A percentile compares a stretch with the other conserved stretches of the same genome.
Conservation (phyloP, 352 stramenopile genomes). For the Phytophthora kernoviae region DNA sequence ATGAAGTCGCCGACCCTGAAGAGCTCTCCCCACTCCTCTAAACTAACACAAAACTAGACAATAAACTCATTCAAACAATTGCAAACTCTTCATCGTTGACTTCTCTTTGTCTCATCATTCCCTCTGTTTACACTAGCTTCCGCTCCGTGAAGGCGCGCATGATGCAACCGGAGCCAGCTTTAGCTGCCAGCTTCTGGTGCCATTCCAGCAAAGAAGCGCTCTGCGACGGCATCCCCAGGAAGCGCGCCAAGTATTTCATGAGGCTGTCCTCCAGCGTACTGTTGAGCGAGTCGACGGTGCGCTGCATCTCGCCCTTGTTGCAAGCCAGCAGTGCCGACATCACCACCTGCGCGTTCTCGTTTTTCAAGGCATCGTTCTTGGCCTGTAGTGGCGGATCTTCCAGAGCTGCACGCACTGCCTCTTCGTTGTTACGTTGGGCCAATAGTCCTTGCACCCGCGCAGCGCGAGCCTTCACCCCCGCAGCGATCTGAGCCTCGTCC, state of each 20-base stretch:
- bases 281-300: constrained; percentile 73
- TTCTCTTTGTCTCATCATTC: not conserved
- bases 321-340: constrained; percentile 75
- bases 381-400: constrained; percentile 73
- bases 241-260: constrained; percentile 91
- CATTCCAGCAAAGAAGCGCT: constrained; percentile 87
- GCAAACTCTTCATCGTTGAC: constrained; percentile 21
- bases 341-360: constrained; percentile 82
- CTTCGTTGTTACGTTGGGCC: constrained; percentile 81
- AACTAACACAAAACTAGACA: constrained; percentile 7
- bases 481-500: constrained; percentile 59
- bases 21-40: constrained; percentile 4
- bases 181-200: constrained; percentile 86
- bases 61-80: constrained; percentile 15
- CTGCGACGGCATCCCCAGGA: constrained; percentile 73
- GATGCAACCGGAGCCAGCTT: constrained; percentile 87
- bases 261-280: constrained; percentile 77
- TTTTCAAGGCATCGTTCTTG: constrained; percentile 68
- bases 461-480: constrained; percentile 62
- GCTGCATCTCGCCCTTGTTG: constrained; percentile 90
- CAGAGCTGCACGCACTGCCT: constrained; percentile 73
- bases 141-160: constrained; percentile 89
- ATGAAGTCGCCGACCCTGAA: constrained; percentile 13
- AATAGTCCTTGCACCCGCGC: constrained; percentile 74
- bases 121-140: constrained; percentile 78